Conservation (phyloP, 495 filamentous ascomycete genomes). For the Bryoglossum gracile region DNA sequence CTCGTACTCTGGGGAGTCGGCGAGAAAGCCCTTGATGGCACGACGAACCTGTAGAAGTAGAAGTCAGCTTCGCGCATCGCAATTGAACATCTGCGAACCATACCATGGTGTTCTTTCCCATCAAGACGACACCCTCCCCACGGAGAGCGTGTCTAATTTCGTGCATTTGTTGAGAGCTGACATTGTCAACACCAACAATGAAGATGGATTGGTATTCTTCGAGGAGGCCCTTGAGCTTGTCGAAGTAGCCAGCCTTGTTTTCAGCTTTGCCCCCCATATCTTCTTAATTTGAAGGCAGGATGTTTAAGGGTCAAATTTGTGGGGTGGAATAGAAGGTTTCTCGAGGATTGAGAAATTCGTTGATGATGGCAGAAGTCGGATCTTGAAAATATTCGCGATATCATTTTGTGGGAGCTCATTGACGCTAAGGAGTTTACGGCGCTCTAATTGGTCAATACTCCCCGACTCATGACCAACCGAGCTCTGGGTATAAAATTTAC, state of each 20-base stretch:
- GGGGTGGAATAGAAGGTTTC: constrained; percentile 9
- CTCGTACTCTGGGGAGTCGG: constrained; percentile 92
- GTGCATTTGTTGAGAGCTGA: constrained; percentile 99
- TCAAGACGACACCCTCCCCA: constrained; percentile 86
- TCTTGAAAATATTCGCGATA: constrained; percentile 6
- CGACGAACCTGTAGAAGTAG: constrained; percentile 64
- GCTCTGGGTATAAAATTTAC: too few relatives aligned
- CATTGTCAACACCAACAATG: constrained; percentile 95
- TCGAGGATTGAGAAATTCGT: constrained; percentile 25
- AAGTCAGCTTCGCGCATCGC: background rate
- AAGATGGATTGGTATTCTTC: constrained; percentile 92
- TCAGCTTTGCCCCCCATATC: constrained; percentile 98
- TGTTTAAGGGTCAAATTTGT: constrained; percentile 77
- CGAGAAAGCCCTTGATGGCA: constrained; percentile 91
- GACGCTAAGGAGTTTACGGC: too few relatives aligned
- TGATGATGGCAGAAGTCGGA: constrained; percentile 12
- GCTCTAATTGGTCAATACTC: too few relatives aligned
- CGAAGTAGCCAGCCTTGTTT: constrained; percentile 97
- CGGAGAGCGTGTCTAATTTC: constrained; percentile 90
- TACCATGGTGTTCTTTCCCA: constrained; percentile 99
- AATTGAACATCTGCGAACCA: constrained; percentile 17
- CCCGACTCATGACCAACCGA: too few relatives aligned
- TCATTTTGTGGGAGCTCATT: constrained; percentile 12
- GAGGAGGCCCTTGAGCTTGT: constrained; percentile 92
- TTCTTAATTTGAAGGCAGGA: constrained; percentile 94